Base-by-base conservation (phyloP, 495 filamentous ascomycete species). In the Recurvomyces mirabilis region DNA sequence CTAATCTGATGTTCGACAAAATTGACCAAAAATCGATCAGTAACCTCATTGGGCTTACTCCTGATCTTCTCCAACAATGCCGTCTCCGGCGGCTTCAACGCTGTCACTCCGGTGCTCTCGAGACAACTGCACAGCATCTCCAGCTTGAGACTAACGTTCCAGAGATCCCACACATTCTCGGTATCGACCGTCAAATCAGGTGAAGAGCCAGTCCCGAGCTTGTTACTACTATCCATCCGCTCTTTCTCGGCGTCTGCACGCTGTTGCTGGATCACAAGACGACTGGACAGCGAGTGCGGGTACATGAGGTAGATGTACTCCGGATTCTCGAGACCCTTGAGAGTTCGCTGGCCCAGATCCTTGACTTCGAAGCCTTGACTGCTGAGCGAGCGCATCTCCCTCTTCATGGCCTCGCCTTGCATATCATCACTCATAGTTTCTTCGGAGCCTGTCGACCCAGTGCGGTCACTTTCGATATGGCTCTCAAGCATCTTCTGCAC, bases 311-410 rank as follows among this genome's bases (percentile, higher is more conserved):
- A 94, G 40, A 99, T 79, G 41, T 84, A 79, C 60, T 99, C 91
- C 4, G 93, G 91, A 60, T 99, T 99, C 59, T 99, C 91, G 6
- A 99, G 75, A 2, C 91, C 91, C 60, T 99, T 99, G 25, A 99
- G 68, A 55, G 91, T 94, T 31, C 78, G 77, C 56, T 94, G 84
- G 17, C 91, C 91, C 55, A 96, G 83, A 51, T 93, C 86, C 61
- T 94, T 94, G 56, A 95, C 86, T 59, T 93, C 84, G 57, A 96
- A 99, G 14, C 93, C 93, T 66, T 93, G 86, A 49, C 79, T 86
- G 49, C 78, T 87, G 18, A 99, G 70, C 12, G 83, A 81, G 24
- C 87, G 78, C 15, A 98, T 74, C 62, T 98, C 91, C 30, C 78
- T 80, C 47, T 85, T 81, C 49, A 98, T 94, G 23, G 82, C 69